Percentiles rank a stretch among this genome's conserved stretches.
These are phyloP conservation scores for Hypoxylon sp. DNA, from an alignment of 2,329 filamentous ascomycete species.

Conservation along the genomic window DNA sequence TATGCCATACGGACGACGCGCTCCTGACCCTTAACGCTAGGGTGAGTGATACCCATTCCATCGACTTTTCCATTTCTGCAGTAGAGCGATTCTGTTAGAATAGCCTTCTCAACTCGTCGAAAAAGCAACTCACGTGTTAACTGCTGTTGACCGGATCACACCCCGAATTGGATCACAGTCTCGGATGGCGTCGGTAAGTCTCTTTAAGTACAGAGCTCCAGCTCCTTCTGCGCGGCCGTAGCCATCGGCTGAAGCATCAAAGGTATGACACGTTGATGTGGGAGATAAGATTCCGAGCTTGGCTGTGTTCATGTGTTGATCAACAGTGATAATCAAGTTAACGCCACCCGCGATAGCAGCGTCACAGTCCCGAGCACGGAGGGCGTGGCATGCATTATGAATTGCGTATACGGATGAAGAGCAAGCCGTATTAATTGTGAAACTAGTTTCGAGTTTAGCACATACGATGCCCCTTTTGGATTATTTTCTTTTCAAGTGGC, in stretches of 20 bases:
- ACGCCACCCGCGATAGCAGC: constrained; percentile 56
- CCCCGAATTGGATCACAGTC: constrained; percentile 51
- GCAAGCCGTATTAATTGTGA: constrained; percentile 57
- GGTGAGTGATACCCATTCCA: constrained; percentile 52
- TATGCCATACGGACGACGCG: constrained; percentile 45
- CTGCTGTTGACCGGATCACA: constrained; percentile 48
- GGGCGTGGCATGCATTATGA: constrained; percentile 51
- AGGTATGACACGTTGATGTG: constrained; percentile 52
- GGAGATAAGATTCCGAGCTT: constrained; percentile 56
- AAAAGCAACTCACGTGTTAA: constrained; percentile 46
- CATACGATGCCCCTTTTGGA: not conserved
- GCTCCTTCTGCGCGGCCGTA: constrained; percentile 49
- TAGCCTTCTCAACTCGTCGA: not conserved
- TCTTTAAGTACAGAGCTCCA: constrained; percentile 48
- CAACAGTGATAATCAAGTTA: constrained; percentile 56
- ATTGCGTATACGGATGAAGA: constrained; percentile 57
- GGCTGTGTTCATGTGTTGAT: constrained; percentile 52
- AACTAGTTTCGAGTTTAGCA: constrained; percentile 7
- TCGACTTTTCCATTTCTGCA: constrained; percentile 48
- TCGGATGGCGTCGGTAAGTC: constrained; percentile 51
- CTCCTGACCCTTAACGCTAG: constrained; percentile 49
- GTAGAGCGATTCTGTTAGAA: not conserved
- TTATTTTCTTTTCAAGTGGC: not conserved
- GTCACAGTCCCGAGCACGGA: constrained; percentile 52
- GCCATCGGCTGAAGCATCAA: constrained; percentile 53